Conservation (phyloP, 352 stramenopile species). For the Phytophthora aleatoria region DNA sequence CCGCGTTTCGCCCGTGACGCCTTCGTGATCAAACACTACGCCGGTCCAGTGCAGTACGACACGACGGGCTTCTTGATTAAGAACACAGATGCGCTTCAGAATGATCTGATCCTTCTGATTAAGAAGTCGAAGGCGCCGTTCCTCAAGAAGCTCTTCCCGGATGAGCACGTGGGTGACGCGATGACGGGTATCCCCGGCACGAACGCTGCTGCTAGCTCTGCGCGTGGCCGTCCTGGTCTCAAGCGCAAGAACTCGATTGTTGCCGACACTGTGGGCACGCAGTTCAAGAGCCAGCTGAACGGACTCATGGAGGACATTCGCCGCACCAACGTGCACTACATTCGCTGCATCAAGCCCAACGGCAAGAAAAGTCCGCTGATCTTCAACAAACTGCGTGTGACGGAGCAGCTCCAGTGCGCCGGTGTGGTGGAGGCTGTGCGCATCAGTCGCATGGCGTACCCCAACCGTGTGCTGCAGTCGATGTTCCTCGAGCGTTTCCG, state of each 20-base stretch:
- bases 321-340: conserved; percentile 97
- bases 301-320: conserved; percentile 95
- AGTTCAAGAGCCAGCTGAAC: conserved; percentile 95
- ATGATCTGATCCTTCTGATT: conserved; percentile 90
- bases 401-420: conserved; percentile 97
- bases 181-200: conserved; percentile 48
- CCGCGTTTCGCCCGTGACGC: conserved; percentile 82
- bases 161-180: conserved; percentile 61
- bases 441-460: conserved; percentile 98
- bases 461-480: conserved; percentile 94
- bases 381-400: conserved; percentile 92
- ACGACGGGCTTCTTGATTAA: conserved; percentile 95
- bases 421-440: conserved; percentile 98
- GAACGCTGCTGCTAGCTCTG: conserved; percentile 20
- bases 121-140: conserved; percentile 73
- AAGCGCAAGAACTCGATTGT: conserved; percentile 87
- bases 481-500: conserved; percentile 89
- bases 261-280: conserved; percentile 79
- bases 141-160: conserved; percentile 79
- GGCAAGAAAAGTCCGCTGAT: conserved; percentile 90
- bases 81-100: conserved; percentile 96
- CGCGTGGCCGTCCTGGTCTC: conserved; percentile 39
- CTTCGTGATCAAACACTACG: conserved; percentile 97
- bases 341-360: conserved; percentile 99
- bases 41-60: conserved; percentile 95